A percentile compares a stretch with the other conserved stretches of the same genome.
phyloP scores from a whole-genome alignment of 495 filamentous ascomycete genomes.

The Trichoderma orchidacearum region DNA sequence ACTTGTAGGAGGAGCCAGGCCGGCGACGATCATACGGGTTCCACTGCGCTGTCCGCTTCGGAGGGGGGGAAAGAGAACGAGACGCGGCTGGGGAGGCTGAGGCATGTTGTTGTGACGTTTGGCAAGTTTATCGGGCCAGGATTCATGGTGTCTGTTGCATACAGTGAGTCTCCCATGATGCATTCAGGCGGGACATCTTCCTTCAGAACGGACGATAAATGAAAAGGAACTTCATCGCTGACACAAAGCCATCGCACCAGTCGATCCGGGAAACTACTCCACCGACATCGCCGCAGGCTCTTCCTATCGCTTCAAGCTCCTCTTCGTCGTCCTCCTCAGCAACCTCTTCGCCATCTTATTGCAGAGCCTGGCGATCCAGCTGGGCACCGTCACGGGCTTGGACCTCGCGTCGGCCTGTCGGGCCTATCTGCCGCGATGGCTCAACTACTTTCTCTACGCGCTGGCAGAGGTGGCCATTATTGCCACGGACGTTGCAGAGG shows the following conservation, averaged over 20 bases:
- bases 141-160: slow-evolving; percentile 67
- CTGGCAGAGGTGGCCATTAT: slow-evolving; percentile 72
- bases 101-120: slow-evolving; percentile 43
- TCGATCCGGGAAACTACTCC: slow-evolving; percentile 77
- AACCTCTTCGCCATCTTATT: slow-evolving; percentile 78
- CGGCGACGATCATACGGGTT: not conserved
- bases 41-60: too few species aligned
- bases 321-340: slow-evolving; percentile 72
- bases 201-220: not conserved
- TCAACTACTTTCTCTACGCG: slow-evolving; percentile 60
- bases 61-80: not conserved
- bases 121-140: slow-evolving; percentile 72
- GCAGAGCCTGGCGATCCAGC: slow-evolving; percentile 70
- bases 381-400: slow-evolving; percentile 73
- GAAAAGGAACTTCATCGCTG: not conserved
- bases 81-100: slow-evolving; percentile 9
- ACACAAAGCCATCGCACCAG: slow-evolving; percentile 28
- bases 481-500: slow-evolving; percentile 83
- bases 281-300: slow-evolving; percentile 70
- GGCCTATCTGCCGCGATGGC: slow-evolving; percentile 61
- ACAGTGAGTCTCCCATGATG: slow-evolving; percentile 20
- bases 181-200: not conserved
- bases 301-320: slow-evolving; percentile 47
- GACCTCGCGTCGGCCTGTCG: slow-evolving; percentile 70
- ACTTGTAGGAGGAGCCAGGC: not conserved